Conservation (phyloP, 2,329 filamentous ascomycete species). For the Xylariales sp. region DNA sequence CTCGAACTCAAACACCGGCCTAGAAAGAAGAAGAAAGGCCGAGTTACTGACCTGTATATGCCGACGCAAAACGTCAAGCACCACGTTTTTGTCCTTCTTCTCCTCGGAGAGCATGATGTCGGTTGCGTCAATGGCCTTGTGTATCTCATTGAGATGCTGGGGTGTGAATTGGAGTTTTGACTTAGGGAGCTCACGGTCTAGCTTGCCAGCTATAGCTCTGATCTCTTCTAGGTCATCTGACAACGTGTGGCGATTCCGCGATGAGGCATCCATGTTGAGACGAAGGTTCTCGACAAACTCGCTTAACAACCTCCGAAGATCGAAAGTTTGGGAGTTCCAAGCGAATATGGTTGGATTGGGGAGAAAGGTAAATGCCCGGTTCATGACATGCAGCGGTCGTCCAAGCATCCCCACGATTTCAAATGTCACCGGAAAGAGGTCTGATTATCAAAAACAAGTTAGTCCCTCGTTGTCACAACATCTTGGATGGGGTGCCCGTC, state of each 20-base stretch:
- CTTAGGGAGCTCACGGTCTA: slow-evolving; percentile 9
- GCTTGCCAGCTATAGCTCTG: background rate
- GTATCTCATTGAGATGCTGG: slow-evolving; percentile 32
- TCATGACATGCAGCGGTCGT: slow-evolving; percentile 42
- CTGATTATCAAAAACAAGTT: background rate
- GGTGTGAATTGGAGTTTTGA: slow-evolving; percentile 25
- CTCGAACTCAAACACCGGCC: too few species aligned
- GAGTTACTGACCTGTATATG: too few species aligned
- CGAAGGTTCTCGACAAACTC: slow-evolving; percentile 16
- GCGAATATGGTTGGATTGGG: slow-evolving; percentile 51
- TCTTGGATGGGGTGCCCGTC: too few species aligned
- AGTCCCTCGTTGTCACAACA: too few species aligned
- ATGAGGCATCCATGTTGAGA: background rate
- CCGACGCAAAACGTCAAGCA: slow-evolving; percentile 42
- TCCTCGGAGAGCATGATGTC: slow-evolving; percentile 36
- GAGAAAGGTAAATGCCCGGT: slow-evolving; percentile 47
- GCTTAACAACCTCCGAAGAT: slow-evolving; percentile 34
- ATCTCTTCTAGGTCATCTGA: slow-evolving; percentile 14
- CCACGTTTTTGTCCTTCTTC: slow-evolving; percentile 22
- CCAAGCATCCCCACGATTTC: slow-evolving; percentile 56
- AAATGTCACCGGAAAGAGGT: slow-evolving; percentile 55
- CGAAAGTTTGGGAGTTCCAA: slow-evolving; percentile 49
- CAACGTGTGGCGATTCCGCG: slow-evolving; percentile 16
- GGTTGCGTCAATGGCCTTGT: slow-evolving; percentile 35
- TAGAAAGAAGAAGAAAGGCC: too few species aligned